These are phyloP conservation scores for Cercophora newfieldiana DNA, from an alignment of 495 filamentous ascomycete genomes.

Conservation along the genomic window DNA sequence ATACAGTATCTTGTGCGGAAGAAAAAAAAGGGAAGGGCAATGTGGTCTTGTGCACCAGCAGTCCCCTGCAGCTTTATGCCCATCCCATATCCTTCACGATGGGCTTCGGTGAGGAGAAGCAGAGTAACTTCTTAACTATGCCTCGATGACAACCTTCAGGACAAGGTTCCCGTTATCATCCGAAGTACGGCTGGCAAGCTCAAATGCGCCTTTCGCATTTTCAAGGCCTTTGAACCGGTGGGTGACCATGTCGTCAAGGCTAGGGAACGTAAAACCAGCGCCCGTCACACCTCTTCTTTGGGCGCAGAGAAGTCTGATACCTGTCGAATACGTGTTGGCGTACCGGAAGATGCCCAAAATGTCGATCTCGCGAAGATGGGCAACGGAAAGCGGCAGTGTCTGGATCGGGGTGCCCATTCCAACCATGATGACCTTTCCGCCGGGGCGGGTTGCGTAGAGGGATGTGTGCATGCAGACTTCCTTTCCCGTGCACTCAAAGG, in stretches of 20 bases:
- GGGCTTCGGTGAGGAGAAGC: too few species aligned
- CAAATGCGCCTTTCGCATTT: conserved; percentile 67
- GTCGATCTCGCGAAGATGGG: conserved; percentile 85
- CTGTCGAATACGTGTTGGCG: conserved; percentile 81
- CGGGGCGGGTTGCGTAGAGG: conserved; percentile 77
- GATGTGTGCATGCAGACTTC: conserved; percentile 82
- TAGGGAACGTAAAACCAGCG: conserved; percentile 56
- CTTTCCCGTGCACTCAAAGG: conserved; percentile 92
- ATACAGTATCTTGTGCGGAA: too few species aligned
- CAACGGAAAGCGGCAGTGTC: conserved; percentile 80
- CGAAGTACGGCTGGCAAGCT: conserved; percentile 75
- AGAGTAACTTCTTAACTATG: conserved; percentile 25
- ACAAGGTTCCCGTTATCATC: conserved; percentile 77
- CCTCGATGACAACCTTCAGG: conserved; percentile 81
- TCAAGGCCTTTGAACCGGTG: conserved; percentile 72
- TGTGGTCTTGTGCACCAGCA: too few species aligned
- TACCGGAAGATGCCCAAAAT: conserved; percentile 92
- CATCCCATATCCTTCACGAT: background rate
- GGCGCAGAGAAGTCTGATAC: conserved; percentile 65
- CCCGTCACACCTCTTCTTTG: conserved; percentile 48
- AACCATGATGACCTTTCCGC: conserved; percentile 81
- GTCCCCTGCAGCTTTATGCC: too few species aligned
- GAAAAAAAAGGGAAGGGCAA: too few species aligned
- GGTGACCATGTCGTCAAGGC: conserved; percentile 69
- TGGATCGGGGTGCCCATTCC: conserved; percentile 94